Conservation (phyloP, 345 rosid genomes). For the Carallia brachiata region DNA sequence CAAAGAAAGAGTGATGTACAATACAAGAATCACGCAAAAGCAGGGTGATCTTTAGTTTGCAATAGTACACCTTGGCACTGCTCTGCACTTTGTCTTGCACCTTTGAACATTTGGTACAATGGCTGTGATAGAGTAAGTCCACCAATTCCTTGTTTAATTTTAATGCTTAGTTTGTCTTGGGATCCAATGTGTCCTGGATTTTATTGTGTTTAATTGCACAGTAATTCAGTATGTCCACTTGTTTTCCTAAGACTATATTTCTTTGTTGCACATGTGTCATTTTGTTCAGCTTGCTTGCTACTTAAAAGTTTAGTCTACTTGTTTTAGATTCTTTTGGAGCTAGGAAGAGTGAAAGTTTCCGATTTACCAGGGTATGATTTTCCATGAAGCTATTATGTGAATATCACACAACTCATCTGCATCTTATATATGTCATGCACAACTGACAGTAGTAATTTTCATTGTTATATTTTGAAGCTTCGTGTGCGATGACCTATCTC, state of each 20-base stretch:
- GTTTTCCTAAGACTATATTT: background rate
- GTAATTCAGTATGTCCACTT: background rate
- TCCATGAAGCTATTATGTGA: background rate
- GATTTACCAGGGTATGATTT: slow-evolving; percentile 33
- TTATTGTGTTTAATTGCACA: background rate
- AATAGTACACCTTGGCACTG: background rate
- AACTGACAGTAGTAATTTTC: slow-evolving; percentile 3
- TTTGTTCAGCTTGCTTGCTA: slow-evolving; percentile 2
- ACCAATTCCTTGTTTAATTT: background rate
- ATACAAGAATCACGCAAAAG: too few species aligned
- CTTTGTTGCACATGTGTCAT: background rate
- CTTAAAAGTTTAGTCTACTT: slow-evolving; percentile 1
- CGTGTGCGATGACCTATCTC: slow-evolving; percentile 26
- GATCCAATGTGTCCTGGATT: background rate
- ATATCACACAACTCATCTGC: background rate
- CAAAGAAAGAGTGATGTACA: too few species aligned
- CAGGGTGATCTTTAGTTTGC: too few species aligned
- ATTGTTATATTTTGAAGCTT: slow-evolving; percentile 8
- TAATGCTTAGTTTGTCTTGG: background rate
- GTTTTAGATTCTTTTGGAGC: slow-evolving; percentile 29
- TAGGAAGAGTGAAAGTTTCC: slow-evolving; percentile 7
- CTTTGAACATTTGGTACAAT: background rate
- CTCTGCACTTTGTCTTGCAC: background rate
- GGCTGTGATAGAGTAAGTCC: background rate
- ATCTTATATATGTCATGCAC: background rate